Evolutionary conservation across 106 monocot genomes (phyloP).

Genomic region (Xerophyta viscosa): DNA sequence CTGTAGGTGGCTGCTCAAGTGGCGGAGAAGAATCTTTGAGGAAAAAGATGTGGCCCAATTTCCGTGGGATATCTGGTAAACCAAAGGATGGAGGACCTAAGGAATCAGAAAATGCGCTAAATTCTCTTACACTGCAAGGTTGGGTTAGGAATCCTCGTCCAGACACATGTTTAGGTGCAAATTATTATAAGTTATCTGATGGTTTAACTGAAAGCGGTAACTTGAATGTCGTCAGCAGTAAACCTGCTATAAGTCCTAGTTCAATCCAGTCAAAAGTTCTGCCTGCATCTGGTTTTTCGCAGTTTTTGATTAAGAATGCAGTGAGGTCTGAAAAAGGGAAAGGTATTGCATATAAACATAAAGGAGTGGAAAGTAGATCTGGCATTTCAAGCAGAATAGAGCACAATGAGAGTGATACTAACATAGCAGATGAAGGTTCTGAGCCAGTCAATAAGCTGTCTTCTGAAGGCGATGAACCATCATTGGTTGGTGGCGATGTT

Average conservation of each 20-base stretch:
- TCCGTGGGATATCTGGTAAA: slow-evolving; percentile 26
- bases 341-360: slow-evolving; percentile 31
- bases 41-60: slow-evolving; percentile 49
- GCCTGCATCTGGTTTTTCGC: slow-evolving; percentile 35
- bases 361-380: slow-evolving; percentile 7
- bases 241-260: not conserved
- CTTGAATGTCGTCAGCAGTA: slow-evolving; percentile 6
- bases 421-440: slow-evolving; percentile 1
- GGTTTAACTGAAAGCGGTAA: slow-evolving; percentile 18
- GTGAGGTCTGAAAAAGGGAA: slow-evolving; percentile 63
- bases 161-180: not conserved
- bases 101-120: slow-evolving; percentile 12
- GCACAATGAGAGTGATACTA: slow-evolving; percentile 15
- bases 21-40: slow-evolving; percentile 30
- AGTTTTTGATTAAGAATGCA: slow-evolving; percentile 29
- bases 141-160: slow-evolving; percentile 7
- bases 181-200: slow-evolving; percentile 14
- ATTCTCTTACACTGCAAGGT: slow-evolving; percentile 12
- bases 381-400: not conserved
- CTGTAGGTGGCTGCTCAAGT: slow-evolving; percentile 22
- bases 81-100: slow-evolving; percentile 14
- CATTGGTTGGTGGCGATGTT: slow-evolving; percentile 18
- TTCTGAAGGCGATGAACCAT: slow-evolving; percentile 13
- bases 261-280: slow-evolving; percentile 27
- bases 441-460: slow-evolving; percentile 3